Base-by-base conservation (phyloP, 2,329 filamentous ascomycete species). In the Arthrinium phaeospermum region DNA sequence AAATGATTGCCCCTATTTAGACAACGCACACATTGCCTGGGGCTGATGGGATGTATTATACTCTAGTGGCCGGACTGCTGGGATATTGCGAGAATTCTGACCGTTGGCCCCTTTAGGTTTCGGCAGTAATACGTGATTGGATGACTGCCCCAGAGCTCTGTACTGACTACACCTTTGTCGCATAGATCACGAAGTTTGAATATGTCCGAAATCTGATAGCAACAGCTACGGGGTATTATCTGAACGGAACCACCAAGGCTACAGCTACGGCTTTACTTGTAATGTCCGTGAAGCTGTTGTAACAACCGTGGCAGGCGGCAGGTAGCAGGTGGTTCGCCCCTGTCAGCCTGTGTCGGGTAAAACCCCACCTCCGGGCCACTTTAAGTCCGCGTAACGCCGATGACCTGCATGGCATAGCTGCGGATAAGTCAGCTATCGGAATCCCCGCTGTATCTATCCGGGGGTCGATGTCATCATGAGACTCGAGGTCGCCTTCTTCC, bases 301-400 rank as follows among this genome's bases (percentile, higher is more conserved):
- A 37, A 61, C 30, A 57, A 22, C 34, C 2, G 14, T 37, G 16
- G 19, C 0, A 41, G 74, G 83, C 27, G 27, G 27, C 27, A 30
- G 27, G 27, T 37, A 8, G 19, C 0, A 41, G 74, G 83, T 22
- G 75, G 85, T 70, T 10, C 37, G 53, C 30, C 53, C 53, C 53
- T n/a, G n/a, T n/a, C n/a, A n/a, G n/a, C n/a, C n/a, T 37, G 53
- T 61, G 34, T 22, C 16, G 24, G 16, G 51, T 22, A 34, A 41
- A 8, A 34, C 53, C 53, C 57, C 57, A 64, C 57, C 22, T 41
- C 34, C 19, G 57, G 34, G 19, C 30, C 10, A 41, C 41, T 47
- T 68, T 68, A 68, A 68, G 41, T 12, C 67, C 67, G 67, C 41
- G 67, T 68, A 68, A 46, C 44, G 67, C 67, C 67, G 67, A 61